Percentiles rank a stretch among this genome's conserved stretches.
Conservation (phyloP, 331 rosid species). For the Telfairia occidentalis region DNA sequence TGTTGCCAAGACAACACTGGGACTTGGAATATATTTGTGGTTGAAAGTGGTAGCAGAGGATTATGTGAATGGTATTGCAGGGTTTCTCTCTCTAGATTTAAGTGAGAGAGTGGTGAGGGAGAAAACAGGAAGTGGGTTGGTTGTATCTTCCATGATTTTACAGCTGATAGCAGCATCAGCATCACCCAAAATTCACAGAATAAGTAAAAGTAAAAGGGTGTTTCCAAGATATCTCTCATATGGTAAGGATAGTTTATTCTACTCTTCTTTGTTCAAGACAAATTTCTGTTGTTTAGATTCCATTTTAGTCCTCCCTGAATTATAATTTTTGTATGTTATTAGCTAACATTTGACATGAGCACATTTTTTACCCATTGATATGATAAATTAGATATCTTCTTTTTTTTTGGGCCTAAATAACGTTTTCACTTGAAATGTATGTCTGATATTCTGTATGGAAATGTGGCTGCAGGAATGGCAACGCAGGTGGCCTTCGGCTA, state of each 20-base stretch:
- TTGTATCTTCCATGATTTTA: conserved; percentile 36
- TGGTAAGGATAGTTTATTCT: conserved; percentile 28
- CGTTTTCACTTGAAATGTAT: neutral
- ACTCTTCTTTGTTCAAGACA: no score
- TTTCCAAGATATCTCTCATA: conserved; percentile 19
- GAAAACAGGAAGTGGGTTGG: conserved; percentile 53
- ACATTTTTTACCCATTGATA: no score
- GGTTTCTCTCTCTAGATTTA: conserved; percentile 57
- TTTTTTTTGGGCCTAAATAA: neutral
- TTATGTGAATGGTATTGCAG: conserved; percentile 22
- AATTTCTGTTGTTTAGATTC: neutral
- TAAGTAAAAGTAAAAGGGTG: neutral
- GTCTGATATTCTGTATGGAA: neutral
- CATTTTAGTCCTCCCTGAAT: no score
- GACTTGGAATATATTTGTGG: conserved; percentile 29
- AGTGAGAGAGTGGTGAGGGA: conserved; percentile 58
- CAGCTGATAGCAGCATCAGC: conserved; percentile 24
- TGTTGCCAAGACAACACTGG: conserved; percentile 26
- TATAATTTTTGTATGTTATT: no score
- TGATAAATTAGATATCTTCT: no score
- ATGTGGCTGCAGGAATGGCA: conserved; percentile 38
- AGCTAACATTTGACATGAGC: no score
- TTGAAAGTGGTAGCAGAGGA: conserved; percentile 44
- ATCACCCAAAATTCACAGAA: conserved; percentile 7
- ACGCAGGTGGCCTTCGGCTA: conserved; percentile 40